phyloP scores from a whole-genome alignment of 352 stramenopile genomes.

The Phytophthora uliginosa region DNA sequence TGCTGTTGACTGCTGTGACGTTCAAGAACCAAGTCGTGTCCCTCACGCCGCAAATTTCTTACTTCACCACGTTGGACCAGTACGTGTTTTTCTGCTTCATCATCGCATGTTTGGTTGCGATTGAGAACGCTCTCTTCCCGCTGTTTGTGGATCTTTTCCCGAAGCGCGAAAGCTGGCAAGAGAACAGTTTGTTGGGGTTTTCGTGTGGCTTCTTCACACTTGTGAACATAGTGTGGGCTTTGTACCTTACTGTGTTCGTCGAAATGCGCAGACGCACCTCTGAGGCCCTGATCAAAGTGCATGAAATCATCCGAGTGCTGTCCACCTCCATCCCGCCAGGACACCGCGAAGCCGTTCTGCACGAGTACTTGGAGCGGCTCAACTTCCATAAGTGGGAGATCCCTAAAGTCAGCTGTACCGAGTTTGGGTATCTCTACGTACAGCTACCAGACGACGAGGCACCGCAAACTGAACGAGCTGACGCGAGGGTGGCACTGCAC shows the following conservation, averaged over 20 bases:
- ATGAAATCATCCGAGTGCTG: constrained; percentile 52
- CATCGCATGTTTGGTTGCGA: constrained; percentile 54
- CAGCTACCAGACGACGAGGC: constrained; percentile 40
- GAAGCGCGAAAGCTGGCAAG: constrained; percentile 29
- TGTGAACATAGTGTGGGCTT: constrained; percentile 49
- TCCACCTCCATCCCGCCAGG: constrained; percentile 35
- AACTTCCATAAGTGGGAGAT: constrained; percentile 28
- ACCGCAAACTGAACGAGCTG: constrained; percentile 11
- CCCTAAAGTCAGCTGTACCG: constrained; percentile 32
- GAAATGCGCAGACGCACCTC: constrained; percentile 34
- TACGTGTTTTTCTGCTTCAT: constrained; percentile 81
- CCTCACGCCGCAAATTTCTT: constrained; percentile 68
- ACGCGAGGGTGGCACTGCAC: constrained; percentile 22
- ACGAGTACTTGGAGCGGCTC: constrained; percentile 30
- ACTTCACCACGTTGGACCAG: constrained; percentile 71
- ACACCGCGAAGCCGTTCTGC: constrained; percentile 37
- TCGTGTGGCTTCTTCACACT: constrained; percentile 53
- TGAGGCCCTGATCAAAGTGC: constrained; percentile 41
- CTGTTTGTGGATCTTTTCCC: constrained; percentile 37
- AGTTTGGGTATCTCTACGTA: constrained; percentile 45
- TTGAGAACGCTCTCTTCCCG: constrained; percentile 68
- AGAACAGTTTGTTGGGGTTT: constrained; percentile 44
- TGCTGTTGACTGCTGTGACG: constrained; percentile 71
- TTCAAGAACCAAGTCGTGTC: constrained; percentile 71
- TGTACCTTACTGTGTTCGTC: constrained; percentile 39